Evolutionary conservation across 164 flowering plant genomes (phyloP).

Genomic region (Vitis amurensis): DNA sequence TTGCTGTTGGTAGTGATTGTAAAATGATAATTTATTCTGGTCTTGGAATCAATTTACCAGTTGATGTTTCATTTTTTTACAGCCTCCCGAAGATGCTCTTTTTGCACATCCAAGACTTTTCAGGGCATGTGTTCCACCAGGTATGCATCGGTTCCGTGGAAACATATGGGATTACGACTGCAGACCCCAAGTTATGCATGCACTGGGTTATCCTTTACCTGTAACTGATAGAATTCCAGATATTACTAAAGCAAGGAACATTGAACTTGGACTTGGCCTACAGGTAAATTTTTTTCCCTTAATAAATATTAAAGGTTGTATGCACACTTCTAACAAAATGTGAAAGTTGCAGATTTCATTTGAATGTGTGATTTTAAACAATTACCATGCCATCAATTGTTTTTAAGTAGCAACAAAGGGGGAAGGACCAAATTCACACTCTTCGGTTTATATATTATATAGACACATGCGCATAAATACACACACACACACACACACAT

Average conservation of each 20-base stretch:
- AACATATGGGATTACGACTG: constrained; percentile 94
- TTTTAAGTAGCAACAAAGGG: too few species aligned
- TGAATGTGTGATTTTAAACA: too few species aligned
- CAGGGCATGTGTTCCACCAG: constrained; percentile 93
- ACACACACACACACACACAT: too few species aligned
- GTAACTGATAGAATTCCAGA: constrained; percentile 79
- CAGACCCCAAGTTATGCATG: constrained; percentile 81
- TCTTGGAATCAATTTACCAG: background rate
- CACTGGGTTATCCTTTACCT: constrained; percentile 78
- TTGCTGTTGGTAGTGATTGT: constrained; percentile 1
- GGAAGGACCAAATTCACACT: too few species aligned
- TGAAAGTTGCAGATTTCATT: too few species aligned
- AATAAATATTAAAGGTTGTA: too few species aligned
- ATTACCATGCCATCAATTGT: too few species aligned
- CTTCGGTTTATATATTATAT: too few species aligned
- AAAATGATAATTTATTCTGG: background rate
- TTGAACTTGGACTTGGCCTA: constrained; percentile 95
- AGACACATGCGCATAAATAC: too few species aligned
- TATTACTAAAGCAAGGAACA: constrained; percentile 88
- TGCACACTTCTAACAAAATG: too few species aligned
- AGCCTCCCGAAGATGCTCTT: constrained; percentile 91
- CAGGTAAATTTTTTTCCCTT: constrained; percentile 56
- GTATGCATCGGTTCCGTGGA: constrained; percentile 97
- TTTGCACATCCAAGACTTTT: constrained; percentile 96
- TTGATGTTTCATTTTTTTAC: constrained; percentile 15